Evolutionary conservation across 805 yeast genomes (phyloP).

Genomic region (Blastobotrys muscicola): DNA sequence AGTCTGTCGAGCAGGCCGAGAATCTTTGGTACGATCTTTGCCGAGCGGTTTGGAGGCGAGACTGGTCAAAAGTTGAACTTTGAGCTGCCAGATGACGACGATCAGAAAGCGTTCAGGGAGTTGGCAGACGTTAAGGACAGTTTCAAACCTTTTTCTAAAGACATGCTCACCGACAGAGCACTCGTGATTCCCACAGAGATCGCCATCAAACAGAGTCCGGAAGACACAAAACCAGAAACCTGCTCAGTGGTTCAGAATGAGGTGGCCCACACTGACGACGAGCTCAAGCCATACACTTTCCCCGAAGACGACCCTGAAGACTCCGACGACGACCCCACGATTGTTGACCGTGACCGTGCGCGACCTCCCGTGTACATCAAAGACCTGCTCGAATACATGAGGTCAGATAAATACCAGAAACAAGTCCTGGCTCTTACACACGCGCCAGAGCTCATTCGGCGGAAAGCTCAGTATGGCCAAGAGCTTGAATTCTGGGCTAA

Average conservation of each 20-base stretch:
- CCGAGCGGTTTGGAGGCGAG: slow-evolving; percentile 15
- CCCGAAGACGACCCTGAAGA: slow-evolving; percentile 34
- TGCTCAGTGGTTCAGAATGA: too few relatives aligned
- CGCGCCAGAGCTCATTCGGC: slow-evolving; percentile 54
- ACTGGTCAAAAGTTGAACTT: slow-evolving; percentile 23
- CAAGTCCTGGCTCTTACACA: slow-evolving; percentile 38
- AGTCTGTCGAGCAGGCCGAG: slow-evolving; percentile 13
- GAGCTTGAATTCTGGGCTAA: slow-evolving; percentile 54
- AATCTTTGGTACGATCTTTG: slow-evolving; percentile 16
- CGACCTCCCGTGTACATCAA: slow-evolving; percentile 58
- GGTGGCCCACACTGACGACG: slow-evolving; percentile 27
- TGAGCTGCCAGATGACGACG: slow-evolving; percentile 7
- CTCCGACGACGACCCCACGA: slow-evolving; percentile 39
- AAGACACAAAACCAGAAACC: not conserved
- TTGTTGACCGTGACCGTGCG: slow-evolving; percentile 30
- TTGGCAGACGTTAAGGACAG: slow-evolving; percentile 3
- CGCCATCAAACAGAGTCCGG: not conserved
- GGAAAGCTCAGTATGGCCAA: slow-evolving; percentile 48
- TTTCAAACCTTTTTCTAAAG: not conserved
- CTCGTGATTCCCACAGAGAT: not conserved
- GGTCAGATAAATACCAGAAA: slow-evolving; percentile 39
- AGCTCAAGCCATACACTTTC: slow-evolving; percentile 18
- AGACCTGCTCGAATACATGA: slow-evolving; percentile 53
- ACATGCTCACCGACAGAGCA: not conserved
- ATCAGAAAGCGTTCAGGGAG: slow-evolving; percentile 7